Percentiles rank a stretch among this genome's conserved stretches.
Evolutionary conservation across 2,329 filamentous ascomycete species (phyloP).

Genomic region (Corynespora cassiicola): DNA sequence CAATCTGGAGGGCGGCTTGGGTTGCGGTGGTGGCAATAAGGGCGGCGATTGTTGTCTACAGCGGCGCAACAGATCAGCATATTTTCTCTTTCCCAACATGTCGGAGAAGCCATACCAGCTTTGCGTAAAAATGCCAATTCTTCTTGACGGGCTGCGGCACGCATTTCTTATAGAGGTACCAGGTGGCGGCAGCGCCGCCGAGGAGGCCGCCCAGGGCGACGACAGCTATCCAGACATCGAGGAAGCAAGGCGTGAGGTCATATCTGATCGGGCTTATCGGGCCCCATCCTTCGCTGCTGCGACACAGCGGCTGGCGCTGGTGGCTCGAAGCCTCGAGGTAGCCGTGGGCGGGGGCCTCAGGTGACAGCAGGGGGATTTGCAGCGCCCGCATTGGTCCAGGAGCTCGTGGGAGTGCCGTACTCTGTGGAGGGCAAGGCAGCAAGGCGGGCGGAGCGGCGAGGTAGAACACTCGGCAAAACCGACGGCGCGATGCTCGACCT

Average conservation of each 20-base stretch:
- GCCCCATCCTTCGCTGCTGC: constrained; percentile 93
- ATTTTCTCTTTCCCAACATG: neutral
- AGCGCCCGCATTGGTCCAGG: constrained; percentile 43
- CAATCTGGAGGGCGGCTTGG: constrained; percentile 79
- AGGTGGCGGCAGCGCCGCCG: constrained; percentile 77
- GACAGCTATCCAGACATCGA: constrained; percentile 84
- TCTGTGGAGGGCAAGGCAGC: constrained; percentile 27
- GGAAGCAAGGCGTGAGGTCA: constrained; percentile 97
- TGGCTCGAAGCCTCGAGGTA: constrained; percentile 62
- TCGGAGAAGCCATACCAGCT: constrained; percentile 68
- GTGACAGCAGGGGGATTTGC: constrained; percentile 42
- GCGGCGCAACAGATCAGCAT: constrained; percentile 17
- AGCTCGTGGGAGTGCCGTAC: constrained; percentile 23
- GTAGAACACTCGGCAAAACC: constrained; percentile 4
- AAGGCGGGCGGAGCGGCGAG: constrained; percentile 11
- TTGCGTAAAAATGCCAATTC: constrained; percentile 92
- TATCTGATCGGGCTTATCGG: constrained; percentile 85
- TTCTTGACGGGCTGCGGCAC: constrained; percentile 72
- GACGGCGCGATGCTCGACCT: no score
- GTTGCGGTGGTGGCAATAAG: constrained; percentile 72
- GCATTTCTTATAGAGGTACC: constrained; percentile 77
- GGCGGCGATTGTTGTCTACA: constrained; percentile 67
- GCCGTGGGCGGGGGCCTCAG: constrained; percentile 34
- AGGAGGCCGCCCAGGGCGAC: constrained; percentile 83
- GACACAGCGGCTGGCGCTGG: constrained; percentile 75